A percentile compares a stretch with the other conserved stretches of the same genome.
Conservation (phyloP, 2,329 filamentous ascomycete species). For the Dactylellina haptotyla region DNA sequence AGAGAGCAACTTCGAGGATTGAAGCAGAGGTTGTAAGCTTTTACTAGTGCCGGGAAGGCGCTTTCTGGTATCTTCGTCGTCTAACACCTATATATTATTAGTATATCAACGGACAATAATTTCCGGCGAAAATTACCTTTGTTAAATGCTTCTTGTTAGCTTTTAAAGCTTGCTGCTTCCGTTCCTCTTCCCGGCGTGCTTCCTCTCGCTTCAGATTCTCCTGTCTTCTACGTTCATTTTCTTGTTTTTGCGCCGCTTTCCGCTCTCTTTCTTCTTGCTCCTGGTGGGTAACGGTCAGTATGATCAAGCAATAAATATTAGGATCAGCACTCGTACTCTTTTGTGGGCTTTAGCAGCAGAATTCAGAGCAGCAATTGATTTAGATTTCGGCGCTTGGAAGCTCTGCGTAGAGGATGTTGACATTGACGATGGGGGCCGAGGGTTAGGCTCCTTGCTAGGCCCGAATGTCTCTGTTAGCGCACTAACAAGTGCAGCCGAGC, state of each 20-base stretch:
- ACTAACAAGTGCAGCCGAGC: conserved; percentile 10
- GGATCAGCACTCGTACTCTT: conserved; percentile 66
- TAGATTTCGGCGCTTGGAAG: conserved; percentile 66
- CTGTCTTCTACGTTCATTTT: conserved; percentile 77
- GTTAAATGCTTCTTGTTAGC: conserved; percentile 19
- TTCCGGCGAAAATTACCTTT: conserved; percentile 18
- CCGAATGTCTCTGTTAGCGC: conserved; percentile 63
- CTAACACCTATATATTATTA: conserved; percentile 55
- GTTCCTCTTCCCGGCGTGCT: conserved; percentile 67
- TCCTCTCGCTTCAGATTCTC: conserved; percentile 73
- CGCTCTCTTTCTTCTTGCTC: conserved; percentile 82
- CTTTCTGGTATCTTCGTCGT: conserved; percentile 72
- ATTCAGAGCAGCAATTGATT: conserved; percentile 71
- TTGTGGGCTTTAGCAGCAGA: conserved; percentile 84
- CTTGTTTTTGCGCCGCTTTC: conserved; percentile 82
- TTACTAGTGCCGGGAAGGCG: conserved; percentile 65
- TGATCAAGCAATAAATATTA: too few relatives aligned
- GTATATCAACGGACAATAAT: background rate
- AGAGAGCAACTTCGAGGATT: conserved; percentile 32
- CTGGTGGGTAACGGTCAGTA: conserved; percentile 60
- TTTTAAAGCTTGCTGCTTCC: conserved; percentile 65
- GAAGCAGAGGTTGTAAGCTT: conserved; percentile 22
- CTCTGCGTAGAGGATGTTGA: conserved; percentile 61
- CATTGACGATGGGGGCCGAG: conserved; percentile 59
- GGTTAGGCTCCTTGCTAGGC: conserved; percentile 32